A percentile compares a stretch with the other conserved stretches of the same genome.
These are phyloP conservation scores for Phytophthora syringae DNA, from an alignment of 352 stramenopile genomes.

Conservation along the genomic window DNA sequence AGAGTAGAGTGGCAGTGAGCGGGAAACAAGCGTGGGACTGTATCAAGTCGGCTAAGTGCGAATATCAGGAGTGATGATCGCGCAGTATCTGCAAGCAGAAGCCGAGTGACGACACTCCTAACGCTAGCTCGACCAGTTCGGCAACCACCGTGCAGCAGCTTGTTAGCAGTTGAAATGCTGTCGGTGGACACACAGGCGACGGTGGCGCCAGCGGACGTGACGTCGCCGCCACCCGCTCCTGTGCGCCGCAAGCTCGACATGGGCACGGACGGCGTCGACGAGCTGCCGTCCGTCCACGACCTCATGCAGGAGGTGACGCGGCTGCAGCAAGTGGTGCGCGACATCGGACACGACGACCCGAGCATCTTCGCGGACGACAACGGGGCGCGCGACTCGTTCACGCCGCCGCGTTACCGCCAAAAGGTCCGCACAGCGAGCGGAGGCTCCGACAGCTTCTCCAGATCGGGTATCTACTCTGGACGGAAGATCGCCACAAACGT, in stretches of 20 bases:
- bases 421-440: slow-evolving; percentile 25
- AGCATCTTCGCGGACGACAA: slow-evolving; percentile 42
- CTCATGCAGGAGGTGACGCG: slow-evolving; percentile 58
- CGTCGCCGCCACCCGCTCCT: slow-evolving; percentile 17
- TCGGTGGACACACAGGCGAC: slow-evolving; percentile 4
- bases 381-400: slow-evolving; percentile 27
- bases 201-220: neutral
- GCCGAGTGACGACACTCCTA: too few species aligned
- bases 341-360: slow-evolving; percentile 41
- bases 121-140: neutral
- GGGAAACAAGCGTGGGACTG: neutral
- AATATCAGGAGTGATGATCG: slow-evolving; percentile 13
- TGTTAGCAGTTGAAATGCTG: neutral
- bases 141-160: neutral
- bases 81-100: too few species aligned
- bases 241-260: slow-evolving; percentile 39
- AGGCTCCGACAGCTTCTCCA: slow-evolving; percentile 33
- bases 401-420: slow-evolving; percentile 29
- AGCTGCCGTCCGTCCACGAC: slow-evolving; percentile 59
- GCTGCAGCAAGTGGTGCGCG: slow-evolving; percentile 56
- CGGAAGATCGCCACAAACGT: slow-evolving; percentile 33
- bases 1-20: slow-evolving; percentile 5
- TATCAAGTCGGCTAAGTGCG: slow-evolving; percentile 8
- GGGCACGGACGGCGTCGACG: slow-evolving; percentile 22
- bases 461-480: slow-evolving; percentile 33